Evolutionary conservation across 2,329 filamentous ascomycete species (phyloP), one percentile per base, ranked within the genome.

Genomic region (Zymoseptoria brevis): DNA sequence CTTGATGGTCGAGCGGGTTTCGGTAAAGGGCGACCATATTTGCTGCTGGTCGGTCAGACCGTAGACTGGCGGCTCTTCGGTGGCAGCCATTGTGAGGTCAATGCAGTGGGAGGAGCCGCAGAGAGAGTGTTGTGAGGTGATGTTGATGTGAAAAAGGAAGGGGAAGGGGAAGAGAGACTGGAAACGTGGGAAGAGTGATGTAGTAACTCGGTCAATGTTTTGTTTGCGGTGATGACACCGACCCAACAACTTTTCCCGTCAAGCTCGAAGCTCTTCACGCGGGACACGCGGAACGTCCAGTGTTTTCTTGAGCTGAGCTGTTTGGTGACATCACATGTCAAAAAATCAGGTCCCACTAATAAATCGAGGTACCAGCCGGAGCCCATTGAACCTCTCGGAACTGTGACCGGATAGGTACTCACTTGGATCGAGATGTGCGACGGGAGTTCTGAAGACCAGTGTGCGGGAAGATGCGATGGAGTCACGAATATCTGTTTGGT

Each of bases 1-100:
- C 26, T 67, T 62, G 58, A 73, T 66, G 16, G 71, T 74, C 41
- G 68, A 69, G 49, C 68, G 66, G 2, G 70, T 72, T 53, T 64
- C 60, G 50, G 60, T 63, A 58, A 70, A 72, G 30, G 66, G 67
- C 8, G 65, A 68, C 69, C 69, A 72, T 52, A 65, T 61, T 53
- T 67, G 62, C 54, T 66, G 63, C 60, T 69, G 61, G 48, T 57
- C 69, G 16, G 63, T 68, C 57, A 69, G 50, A 48, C 53, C 29
- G 55, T 63, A 51, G 8, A 53, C 29, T 53, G 50, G 53, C 35
- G 62, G 51, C 48, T 57, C 58, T 49, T 57, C 56, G 41, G 60
- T 57, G 49, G 58, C 58, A 55, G 63, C 62, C 63, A 65, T 65
- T 51, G 59, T 55, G 53, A 53, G 35, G 55, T 54, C 53, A 51